These are phyloP conservation scores for Canariomyces notabilis DNA, from an alignment of 2,329 filamentous ascomycete genomes.

Conservation along the genomic window DNA sequence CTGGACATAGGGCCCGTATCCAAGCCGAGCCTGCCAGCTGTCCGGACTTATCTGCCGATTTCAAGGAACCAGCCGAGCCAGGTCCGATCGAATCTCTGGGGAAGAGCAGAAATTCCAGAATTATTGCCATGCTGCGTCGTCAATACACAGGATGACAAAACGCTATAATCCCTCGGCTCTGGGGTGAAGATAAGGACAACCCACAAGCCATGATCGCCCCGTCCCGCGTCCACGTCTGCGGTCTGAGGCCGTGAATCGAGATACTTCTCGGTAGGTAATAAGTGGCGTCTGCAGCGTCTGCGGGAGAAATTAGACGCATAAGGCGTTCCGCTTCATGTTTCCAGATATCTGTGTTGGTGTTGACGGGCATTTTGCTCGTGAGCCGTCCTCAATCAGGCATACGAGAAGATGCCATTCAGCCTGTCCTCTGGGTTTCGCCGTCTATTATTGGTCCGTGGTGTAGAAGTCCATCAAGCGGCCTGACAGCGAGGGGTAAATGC, in stretches of 20 bases:
- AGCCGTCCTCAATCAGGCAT: neutral
- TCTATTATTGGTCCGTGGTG: neutral
- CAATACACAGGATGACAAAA: neutral
- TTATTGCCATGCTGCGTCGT: neutral
- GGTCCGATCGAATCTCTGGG: neutral
- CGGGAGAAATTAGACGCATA: neutral
- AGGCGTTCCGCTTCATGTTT: neutral
- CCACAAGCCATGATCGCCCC: conserved; percentile 4
- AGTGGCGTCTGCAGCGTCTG: conserved; percentile 3
- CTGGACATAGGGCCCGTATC: neutral
- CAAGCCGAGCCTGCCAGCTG: neutral
- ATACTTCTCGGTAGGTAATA: neutral
- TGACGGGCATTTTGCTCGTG: neutral
- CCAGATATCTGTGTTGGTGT: neutral
- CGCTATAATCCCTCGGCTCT: neutral
- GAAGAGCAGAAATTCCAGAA: neutral
- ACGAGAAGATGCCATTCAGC: neutral
- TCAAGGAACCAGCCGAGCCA: neutral
- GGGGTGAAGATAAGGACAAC: neutral
- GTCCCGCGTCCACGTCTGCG: conserved; percentile 3
- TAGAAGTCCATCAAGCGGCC: conserved; percentile 3
- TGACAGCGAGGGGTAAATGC: conserved; percentile 5
- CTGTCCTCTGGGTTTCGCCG: neutral
- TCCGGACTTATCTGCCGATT: neutral
- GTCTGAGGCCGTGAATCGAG: neutral